Evolutionary conservation across 257 asterid species (phyloP).

Genomic region (Capsicum pubescens): DNA sequence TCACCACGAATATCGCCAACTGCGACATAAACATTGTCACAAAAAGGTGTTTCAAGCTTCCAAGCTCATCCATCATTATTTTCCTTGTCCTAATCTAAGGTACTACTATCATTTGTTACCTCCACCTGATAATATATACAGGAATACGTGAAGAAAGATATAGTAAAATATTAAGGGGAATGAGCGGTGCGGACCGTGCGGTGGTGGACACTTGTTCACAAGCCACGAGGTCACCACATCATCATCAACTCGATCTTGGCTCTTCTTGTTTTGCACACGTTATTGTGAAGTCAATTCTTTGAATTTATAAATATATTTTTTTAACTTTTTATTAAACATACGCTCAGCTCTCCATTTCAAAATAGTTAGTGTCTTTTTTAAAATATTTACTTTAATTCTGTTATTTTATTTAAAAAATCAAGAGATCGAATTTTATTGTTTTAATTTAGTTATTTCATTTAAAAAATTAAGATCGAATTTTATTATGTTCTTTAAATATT

Average conservation of each 20-base stretch:
- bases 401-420: too few species aligned
- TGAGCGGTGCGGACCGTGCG: not conserved
- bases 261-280: not conserved
- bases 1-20: conserved; percentile 48
- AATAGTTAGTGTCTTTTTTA: too few species aligned
- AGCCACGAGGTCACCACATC: not conserved
- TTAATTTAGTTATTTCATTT: too few species aligned
- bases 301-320: not conserved
- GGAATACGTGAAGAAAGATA: conserved; percentile 1
- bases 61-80: conserved; percentile 29
- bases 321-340: too few species aligned
- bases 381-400: too few species aligned
- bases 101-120: too few species aligned
- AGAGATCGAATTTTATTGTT: too few species aligned
- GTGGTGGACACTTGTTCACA: not conserved
- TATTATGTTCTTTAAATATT: too few species aligned
- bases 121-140: not conserved
- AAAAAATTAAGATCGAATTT: too few species aligned
- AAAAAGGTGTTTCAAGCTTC: conserved; percentile 49
- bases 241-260: not conserved
- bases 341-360: too few species aligned
- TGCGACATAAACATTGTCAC: conserved; percentile 49
- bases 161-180: not conserved
- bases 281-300: not conserved
- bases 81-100: not conserved